Evolutionary conservation across 495 filamentous ascomycete species (phyloP), one percentile per base, ranked within the genome.

Genomic region (Penicillium taxi): DNA sequence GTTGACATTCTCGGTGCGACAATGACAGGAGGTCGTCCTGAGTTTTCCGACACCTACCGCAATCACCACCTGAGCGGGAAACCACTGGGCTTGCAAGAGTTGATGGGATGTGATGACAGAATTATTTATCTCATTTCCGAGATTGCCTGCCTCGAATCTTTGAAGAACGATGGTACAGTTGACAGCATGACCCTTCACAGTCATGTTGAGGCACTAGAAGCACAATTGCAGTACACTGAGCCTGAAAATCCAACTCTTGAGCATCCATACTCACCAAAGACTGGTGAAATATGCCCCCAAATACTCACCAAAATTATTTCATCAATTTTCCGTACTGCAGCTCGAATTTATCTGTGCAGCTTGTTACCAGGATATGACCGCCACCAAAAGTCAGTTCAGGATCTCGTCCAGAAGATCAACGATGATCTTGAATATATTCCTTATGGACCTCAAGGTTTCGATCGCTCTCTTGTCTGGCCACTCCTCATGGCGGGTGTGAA

Each of bases 41-140:
- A 74, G 23, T 96, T 96, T 51, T 87, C 91, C 6, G 83, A 95
- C 56, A 82, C 81, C 9, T 98, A 98, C 55, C 82, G 91, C 21
- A 74, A 86, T 44, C 94, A 96, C 69, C 84, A 94, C 53, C 72
- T 94, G 9, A 80, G 72, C 38, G 65, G 73, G 1, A 70, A 76
- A 8, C 75, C 81, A 23, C 77, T 81, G 13, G 91, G 91, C 3
- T 69, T 98, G 14, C 78, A 80, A 24, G 91, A 96, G 56, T 72
- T 98, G 8, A 98, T 96, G 91, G 91, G 91, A 38, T 98, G 91
- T 59, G 91, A 98, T 39, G 91, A 98, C 64, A 78, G 81, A 15
- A 78, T 98, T 52, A 96, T 98, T 91, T 98, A 94, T 55, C 73
- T 96, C 42, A 94, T 98, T 52, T 94, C 88, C 2, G 91, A 98